phyloP scores from a whole-genome alignment of 768 basidiomycete genomes.

The Kwoniella newhampshirensis region DNA sequence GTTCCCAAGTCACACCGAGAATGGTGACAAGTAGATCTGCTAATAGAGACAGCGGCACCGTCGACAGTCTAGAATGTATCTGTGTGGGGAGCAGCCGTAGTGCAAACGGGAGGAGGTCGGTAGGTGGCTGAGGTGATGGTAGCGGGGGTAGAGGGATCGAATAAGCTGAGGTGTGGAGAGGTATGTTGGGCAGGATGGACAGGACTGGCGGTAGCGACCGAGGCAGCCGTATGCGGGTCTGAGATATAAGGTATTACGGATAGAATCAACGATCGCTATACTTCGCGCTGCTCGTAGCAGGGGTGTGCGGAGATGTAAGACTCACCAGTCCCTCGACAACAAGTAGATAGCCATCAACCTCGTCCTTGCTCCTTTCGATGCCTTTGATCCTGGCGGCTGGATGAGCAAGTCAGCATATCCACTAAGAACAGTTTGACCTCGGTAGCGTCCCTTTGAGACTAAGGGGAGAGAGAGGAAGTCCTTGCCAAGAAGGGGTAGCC shows the following conservation, averaged over 20 bases:
- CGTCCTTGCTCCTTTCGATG: conserved; percentile 24
- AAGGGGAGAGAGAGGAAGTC: no score
- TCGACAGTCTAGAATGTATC: conserved; percentile 26
- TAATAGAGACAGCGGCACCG: conserved; percentile 29
- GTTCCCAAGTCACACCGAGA: conserved; percentile 35
- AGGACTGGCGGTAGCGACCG: conserved; percentile 43
- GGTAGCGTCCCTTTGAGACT: not conserved
- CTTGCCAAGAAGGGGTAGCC: not conserved
- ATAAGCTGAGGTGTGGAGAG: conserved; percentile 72
- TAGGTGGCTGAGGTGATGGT: conserved; percentile 17
- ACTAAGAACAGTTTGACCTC: not conserved
- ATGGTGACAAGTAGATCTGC: conserved; percentile 44
- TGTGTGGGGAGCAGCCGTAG: conserved; percentile 26
- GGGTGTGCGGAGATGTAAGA: no score
- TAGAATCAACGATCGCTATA: no score
- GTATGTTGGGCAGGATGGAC: conserved; percentile 34
- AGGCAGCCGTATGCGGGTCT: conserved; percentile 41
- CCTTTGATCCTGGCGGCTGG: conserved; percentile 38
- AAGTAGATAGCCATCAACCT: conserved; percentile 21
- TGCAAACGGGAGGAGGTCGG: conserved; percentile 25
- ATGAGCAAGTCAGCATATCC: no score
- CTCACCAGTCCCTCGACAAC: conserved; percentile 36
- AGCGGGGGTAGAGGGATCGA: conserved; percentile 60
- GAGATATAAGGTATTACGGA: no score
- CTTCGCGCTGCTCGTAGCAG: no score